Percentiles rank a stretch among this genome's conserved stretches.
Conservation (phyloP, 441 rosid genomes). For the Corymbia citriodora region DNA sequence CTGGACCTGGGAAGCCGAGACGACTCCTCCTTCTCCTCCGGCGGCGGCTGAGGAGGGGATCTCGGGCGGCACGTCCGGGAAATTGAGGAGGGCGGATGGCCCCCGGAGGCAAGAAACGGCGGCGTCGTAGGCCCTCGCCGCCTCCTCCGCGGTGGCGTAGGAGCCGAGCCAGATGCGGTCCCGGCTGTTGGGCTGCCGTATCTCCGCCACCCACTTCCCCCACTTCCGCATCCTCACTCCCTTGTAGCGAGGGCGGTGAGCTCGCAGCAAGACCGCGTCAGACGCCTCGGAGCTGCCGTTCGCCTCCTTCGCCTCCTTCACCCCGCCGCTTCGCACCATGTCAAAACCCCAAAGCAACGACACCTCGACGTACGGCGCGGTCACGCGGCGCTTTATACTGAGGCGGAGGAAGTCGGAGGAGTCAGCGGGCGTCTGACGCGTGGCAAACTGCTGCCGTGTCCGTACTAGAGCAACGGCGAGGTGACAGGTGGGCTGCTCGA, state of each 20-base stretch:
- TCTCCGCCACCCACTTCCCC: conserved; percentile 38
- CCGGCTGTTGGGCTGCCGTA: conserved; percentile 28
- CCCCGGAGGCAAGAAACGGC: conserved; percentile 44
- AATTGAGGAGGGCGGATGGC: conserved; percentile 26
- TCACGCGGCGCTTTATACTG: background rate
- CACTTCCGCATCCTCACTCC: conserved; percentile 40
- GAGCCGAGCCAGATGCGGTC: conserved; percentile 34
- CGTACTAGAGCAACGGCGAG: background rate
- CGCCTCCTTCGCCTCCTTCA: conserved; percentile 3
- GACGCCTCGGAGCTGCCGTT: background rate
- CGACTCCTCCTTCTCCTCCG: background rate
- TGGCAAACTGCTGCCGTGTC: background rate
- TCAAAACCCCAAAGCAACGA: background rate
- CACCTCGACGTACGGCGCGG: background rate
- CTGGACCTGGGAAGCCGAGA: conserved; percentile 33
- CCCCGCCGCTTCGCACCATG: conserved; percentile 19
- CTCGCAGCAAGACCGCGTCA: background rate
- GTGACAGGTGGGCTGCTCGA: background rate
- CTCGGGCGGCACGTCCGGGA: conserved; percentile 33
- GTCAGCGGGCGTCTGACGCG: background rate
- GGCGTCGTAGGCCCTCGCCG: conserved; percentile 46
- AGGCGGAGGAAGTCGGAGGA: background rate
- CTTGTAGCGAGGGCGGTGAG: conserved; percentile 15
- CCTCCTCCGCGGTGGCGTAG: conserved; percentile 30
- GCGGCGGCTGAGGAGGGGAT: background rate